phyloP scores from a whole-genome alignment of 768 basidiomycete species.

The Chlorophyllum brunneum region DNA sequence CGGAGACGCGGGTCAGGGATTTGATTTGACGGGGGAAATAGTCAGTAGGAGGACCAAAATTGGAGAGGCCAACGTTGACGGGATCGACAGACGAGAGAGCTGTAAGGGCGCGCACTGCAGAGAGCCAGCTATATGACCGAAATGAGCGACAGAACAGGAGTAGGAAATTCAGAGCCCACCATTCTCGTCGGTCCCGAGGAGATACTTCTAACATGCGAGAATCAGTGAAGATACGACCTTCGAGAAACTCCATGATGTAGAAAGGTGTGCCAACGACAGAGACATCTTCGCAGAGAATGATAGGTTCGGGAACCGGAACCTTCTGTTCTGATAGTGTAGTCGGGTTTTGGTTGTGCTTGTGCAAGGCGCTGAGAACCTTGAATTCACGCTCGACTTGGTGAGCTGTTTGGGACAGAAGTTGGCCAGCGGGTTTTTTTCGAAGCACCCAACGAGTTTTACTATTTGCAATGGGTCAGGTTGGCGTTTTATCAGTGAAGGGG shows the following conservation, averaged over 20 bases:
- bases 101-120: constrained; percentile 68
- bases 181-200: constrained; percentile 60
- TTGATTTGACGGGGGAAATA: constrained; percentile 96
- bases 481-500: neutral
- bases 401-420: constrained; percentile 84
- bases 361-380: constrained; percentile 71
- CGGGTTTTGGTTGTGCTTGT: constrained; percentile 62
- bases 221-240: constrained; percentile 93
- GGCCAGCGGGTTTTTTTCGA: constrained; percentile 89
- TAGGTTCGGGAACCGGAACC: constrained; percentile 85
- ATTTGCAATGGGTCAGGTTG: neutral
- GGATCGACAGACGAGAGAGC: constrained; percentile 65
- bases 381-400: constrained; percentile 97
- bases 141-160: no score
- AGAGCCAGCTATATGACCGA: constrained; percentile 68
- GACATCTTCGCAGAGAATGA: constrained; percentile 76
- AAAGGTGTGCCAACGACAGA: constrained; percentile 83
- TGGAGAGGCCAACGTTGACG: constrained; percentile 57
- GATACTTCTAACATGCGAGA: constrained; percentile 67
- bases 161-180: constrained; percentile 60
- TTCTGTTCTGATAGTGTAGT: constrained; percentile 43
- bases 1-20: constrained; percentile 77
- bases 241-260: constrained; percentile 95
- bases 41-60: constrained; percentile 67
- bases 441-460: constrained; percentile 72